Conservation (phyloP, 805 yeast species). For the Lachancea lanzarotensis region DNA sequence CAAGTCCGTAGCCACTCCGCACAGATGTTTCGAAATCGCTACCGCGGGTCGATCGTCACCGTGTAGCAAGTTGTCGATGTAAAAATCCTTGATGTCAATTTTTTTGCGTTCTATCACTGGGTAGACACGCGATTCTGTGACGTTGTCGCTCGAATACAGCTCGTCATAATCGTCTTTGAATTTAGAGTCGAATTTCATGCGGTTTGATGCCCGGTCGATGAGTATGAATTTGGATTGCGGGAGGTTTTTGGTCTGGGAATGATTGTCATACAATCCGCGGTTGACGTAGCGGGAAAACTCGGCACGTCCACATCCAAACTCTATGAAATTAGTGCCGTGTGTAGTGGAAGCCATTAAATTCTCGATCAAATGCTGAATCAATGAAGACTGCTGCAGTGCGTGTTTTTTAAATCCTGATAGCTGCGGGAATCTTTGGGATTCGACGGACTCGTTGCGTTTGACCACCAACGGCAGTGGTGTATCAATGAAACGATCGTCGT, state of each 20-base stretch:
- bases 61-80: slow-evolving; percentile 41
- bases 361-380: slow-evolving; percentile 58
- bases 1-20: slow-evolving; percentile 92
- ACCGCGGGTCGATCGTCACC: slow-evolving; percentile 30
- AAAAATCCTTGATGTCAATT: slow-evolving; percentile 74
- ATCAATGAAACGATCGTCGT: slow-evolving; percentile 32
- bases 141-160: slow-evolving; percentile 3
- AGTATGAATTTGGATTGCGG: slow-evolving; percentile 42
- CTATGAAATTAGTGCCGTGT: slow-evolving; percentile 41
- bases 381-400: slow-evolving; percentile 73
- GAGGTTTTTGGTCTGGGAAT: background rate
- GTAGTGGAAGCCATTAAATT: slow-evolving; percentile 13
- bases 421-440: slow-evolving; percentile 41
- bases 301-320: slow-evolving; percentile 90
- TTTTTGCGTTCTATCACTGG: slow-evolving; percentile 44
- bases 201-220: slow-evolving; percentile 68
- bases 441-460: slow-evolving; percentile 24
- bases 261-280: slow-evolving; percentile 12
- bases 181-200: slow-evolving; percentile 73
- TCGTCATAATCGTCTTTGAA: slow-evolving; percentile 47
- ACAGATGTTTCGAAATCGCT: slow-evolving; percentile 79
- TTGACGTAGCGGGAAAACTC: slow-evolving; percentile 6
- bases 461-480: slow-evolving; percentile 23
- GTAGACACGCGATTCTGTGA: slow-evolving; percentile 7
- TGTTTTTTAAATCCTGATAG: slow-evolving; percentile 57